Percentiles rank a stretch among this genome's conserved stretches.
phyloP scores from a whole-genome alignment of 768 basidiomycete genomes.

The Tricholoma hemisulphureum region DNA sequence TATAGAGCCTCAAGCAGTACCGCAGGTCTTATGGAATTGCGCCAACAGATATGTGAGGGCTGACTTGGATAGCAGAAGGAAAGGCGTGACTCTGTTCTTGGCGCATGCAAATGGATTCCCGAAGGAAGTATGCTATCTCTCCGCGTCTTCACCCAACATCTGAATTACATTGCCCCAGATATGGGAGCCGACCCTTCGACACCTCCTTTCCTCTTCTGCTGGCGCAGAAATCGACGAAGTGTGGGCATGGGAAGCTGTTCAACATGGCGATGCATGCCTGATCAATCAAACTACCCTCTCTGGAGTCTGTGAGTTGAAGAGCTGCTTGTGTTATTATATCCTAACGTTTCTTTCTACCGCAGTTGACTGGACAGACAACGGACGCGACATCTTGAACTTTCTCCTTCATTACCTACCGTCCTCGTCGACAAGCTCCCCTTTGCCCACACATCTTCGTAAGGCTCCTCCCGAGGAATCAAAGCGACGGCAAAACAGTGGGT shows the following conservation, averaged over 20 bases:
- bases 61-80: constrained; percentile 17
- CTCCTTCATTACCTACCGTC: constrained; percentile 65
- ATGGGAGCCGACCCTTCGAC: constrained; percentile 71
- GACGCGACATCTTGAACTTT: constrained; percentile 78
- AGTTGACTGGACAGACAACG: constrained; percentile 80
- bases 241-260: constrained; percentile 81
- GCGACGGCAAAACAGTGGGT: constrained; percentile 46
- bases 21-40: constrained; percentile 61
- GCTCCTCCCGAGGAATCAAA: constrained; percentile 41
- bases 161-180: constrained; percentile 46
- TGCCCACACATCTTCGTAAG: constrained; percentile 56
- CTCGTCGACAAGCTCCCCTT: constrained; percentile 21
- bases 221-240: constrained; percentile 54
- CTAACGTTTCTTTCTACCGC: not conserved
- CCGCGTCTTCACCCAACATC: not conserved
- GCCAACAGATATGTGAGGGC: constrained; percentile 66
- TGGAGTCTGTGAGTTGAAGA: constrained; percentile 50
- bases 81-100: constrained; percentile 70
- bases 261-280: constrained; percentile 80
- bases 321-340: not conserved
- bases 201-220: constrained; percentile 47
- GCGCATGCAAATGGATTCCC: constrained; percentile 86
- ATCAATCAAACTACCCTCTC: constrained; percentile 60
- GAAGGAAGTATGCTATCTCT: constrained; percentile 62
- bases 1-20: constrained; percentile 38